A percentile compares a stretch with the other conserved stretches of the same genome.
Conservation (phyloP, 2,329 filamentous ascomycete genomes). For the Hypoxylon sp. region DNA sequence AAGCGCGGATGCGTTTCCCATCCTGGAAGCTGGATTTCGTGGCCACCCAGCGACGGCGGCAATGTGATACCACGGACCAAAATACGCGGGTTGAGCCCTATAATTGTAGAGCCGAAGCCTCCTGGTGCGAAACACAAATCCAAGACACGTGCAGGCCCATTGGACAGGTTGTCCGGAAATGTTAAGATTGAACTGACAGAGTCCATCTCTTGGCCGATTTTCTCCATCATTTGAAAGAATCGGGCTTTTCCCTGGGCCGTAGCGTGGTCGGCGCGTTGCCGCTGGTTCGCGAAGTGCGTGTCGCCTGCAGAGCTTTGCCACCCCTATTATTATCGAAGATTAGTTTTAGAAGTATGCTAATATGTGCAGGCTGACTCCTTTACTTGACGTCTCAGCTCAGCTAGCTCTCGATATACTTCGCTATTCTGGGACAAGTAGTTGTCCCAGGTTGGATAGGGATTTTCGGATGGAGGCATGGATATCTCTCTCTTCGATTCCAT, state of each 20-base stretch:
- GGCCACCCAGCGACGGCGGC: constrained; percentile 57
- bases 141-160: constrained; percentile 62
- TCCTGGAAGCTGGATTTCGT: constrained; percentile 52
- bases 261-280: constrained; percentile 54
- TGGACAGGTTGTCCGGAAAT: constrained; percentile 47
- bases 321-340: constrained; percentile 53
- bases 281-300: constrained; percentile 57
- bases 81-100: constrained; percentile 55
- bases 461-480: background rate
- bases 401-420: background rate
- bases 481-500: background rate
- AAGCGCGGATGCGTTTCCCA: background rate
- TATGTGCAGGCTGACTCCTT: background rate
- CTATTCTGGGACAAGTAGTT: background rate
- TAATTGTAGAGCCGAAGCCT: constrained; percentile 59
- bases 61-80: constrained; percentile 58
- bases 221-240: constrained; percentile 60
- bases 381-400: background rate
- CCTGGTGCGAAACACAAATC: constrained; percentile 70
- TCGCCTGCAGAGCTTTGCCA: constrained; percentile 61
- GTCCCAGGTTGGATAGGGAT: background rate
- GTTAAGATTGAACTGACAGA: constrained; percentile 19
- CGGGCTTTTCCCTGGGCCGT: constrained; percentile 25
- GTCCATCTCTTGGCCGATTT: constrained; percentile 58
- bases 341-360: background rate